Evolutionary conservation across 345 rosid genomes (phyloP).

Genomic region (Brassica incana): DNA sequence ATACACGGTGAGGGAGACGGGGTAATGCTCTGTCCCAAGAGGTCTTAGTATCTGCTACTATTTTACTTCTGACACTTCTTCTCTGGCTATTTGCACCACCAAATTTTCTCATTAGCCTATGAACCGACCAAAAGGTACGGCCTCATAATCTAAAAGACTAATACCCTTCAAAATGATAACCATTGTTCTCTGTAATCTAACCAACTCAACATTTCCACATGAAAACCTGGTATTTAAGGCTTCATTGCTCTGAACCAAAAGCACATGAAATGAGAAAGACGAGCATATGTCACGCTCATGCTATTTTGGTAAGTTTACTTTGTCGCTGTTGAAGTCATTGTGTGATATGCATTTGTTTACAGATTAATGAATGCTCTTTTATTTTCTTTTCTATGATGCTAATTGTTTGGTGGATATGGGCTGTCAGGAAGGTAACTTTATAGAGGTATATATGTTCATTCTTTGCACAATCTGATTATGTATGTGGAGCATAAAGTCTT

Average conservation of each 20-base stretch:
- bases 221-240: not conserved
- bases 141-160: not conserved
- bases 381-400: not conserved
- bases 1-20: constrained; percentile 85
- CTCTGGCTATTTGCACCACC: not conserved
- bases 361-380: not conserved
- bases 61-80: not conserved
- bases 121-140: not conserved
- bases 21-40: constrained; percentile 49
- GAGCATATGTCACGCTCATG: constrained; percentile 82
- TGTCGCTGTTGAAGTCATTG: not conserved
- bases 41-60: not conserved
- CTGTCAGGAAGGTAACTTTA: not conserved
- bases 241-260: constrained; percentile 36
- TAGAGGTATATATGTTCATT: not conserved
- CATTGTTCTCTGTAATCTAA: no score
- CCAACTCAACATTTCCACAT: not conserved
- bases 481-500: not conserved
- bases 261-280: constrained; percentile 57
- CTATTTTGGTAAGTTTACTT: constrained; percentile 41
- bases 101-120: not conserved
- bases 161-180: not conserved
- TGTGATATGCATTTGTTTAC: not conserved
- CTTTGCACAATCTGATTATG: not conserved
- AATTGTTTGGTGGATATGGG: not conserved